phyloP scores from a whole-genome alignment of 768 basidiomycete species.

The Kwoniella sp. region DNA sequence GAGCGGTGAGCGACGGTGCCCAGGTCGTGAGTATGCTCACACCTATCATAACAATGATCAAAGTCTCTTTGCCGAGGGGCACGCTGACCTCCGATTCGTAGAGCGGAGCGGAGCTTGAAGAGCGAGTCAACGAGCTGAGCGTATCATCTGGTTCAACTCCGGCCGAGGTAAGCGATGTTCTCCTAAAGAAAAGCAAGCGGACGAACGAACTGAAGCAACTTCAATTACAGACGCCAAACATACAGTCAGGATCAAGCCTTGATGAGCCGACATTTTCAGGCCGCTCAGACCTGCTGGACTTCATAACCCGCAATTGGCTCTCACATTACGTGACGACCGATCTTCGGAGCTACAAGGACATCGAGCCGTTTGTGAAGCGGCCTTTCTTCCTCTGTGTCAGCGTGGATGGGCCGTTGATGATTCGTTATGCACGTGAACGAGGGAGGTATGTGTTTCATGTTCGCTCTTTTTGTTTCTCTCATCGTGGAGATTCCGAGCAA shows the following conservation, averaged over 20 bases:
- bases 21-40: conserved; percentile 22
- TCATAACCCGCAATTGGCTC: conserved; percentile 81
- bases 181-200: neutral
- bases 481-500: too few species aligned
- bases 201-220: neutral
- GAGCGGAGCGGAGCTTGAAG: conserved; percentile 17
- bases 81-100: neutral
- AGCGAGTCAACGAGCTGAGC: conserved; percentile 20
- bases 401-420: conserved; percentile 77
- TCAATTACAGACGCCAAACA: neutral
- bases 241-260: neutral
- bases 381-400: conserved; percentile 87
- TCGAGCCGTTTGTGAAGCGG: conserved; percentile 74
- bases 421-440: conserved; percentile 67
- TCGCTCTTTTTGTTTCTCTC: too few species aligned
- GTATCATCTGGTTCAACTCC: conserved; percentile 18
- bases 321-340: conserved; percentile 76
- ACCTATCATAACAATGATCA: neutral
- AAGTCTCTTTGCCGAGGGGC: neutral
- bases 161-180: neutral
- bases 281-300: conserved; percentile 65
- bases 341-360: conserved; percentile 62
- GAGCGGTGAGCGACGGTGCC: conserved; percentile 16
- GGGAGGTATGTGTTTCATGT: conserved; percentile 58
- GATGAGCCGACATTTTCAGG: conserved; percentile 58